Base-by-base conservation (phyloP, 2,329 filamentous ascomycete genomes). In the Thermochaetoides dissita region DNA sequence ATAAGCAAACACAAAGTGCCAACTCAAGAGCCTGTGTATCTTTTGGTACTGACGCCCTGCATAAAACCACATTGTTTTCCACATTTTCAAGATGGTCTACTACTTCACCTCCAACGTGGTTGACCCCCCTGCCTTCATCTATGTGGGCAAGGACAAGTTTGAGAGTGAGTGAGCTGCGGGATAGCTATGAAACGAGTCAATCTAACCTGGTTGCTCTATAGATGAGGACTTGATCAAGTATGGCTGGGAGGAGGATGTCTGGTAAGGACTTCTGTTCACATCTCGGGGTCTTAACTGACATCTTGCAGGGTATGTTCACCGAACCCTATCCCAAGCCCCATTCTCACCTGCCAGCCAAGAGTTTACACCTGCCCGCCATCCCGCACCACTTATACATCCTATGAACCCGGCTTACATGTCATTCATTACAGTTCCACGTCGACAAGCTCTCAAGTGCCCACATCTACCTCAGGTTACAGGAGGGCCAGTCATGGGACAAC, bases 141-240 rank as follows among this genome's bases (percentile, higher is more conserved):
- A 98, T 60, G 86, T 95, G 46, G 91, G 91, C 63, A 98, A 96
- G 64, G 91, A 98, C 70, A 98, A 98, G 67, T 88, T 91, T 54
- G 91, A 98, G 69, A 98, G 91, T 95, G 48, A 34, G 53, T 45
- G 29, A 12, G 17, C 17, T 5, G 17, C 17, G 17, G 3, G 17
- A 24, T 24, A 24, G 17, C 17, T 3, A 24, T 24, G 17, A 24
- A 5, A 24, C 17, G 17, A 24, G 17, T 5, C 17, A 24, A 24
- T 3, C 17, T 24, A 24, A 24, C 17, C 17, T 24, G 17, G 3
- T 9, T 8, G 8, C n/a, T 24, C 0, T 36, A 49, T 59, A 98
- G 91, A 96, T 67, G 91, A 98, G 72, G 87, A 94, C 53, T 65
- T 98, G 54, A 96, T 98, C 61, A 85, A 89, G 56, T 83, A 84